Base-by-base conservation (phyloP, 306 rosid genomes). In the Hippophae tibetana region DNA sequence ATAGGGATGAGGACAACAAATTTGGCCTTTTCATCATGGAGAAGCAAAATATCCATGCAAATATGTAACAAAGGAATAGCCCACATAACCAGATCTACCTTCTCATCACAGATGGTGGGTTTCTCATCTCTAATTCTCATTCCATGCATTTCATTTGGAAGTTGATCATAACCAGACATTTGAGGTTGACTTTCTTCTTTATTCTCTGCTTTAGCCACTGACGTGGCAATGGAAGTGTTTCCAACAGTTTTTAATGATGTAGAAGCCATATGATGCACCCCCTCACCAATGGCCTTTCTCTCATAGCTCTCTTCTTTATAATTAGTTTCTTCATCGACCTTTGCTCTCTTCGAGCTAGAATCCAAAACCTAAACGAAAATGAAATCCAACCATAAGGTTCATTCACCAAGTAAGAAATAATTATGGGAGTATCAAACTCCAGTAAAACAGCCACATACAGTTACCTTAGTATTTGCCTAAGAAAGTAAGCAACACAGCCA, bases 51-150 rank as follows among this genome's bases (percentile, higher is more conserved):
- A 31, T 31, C 38, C 38, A 31, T 4, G 5, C 38, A 31, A 31
- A 31, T 31, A 31, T 31, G 38, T 31, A 31, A 31, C 38, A 31
- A 31, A 31, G 5, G 38, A 31, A 31, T 31, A 31, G 40, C 60
- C 60, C 13, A 47, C 13, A 27, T 43, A 56, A 31, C 38, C 38
- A 31, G 5, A 62, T 0, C 31, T 65, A 89, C 97, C 90, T 85
- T 89, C 18, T 79, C 95, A 43, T 75, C 82, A 51, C 72, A 72
- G 62, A 56, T 65, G 58, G 67, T 79, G 56, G 61, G 58, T 61
- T 75, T 89, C 69, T 85, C 90, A 43, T 89, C 95, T 74, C 69
- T 76, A 47, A 89, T 89, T 82, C 69, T 84, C 95, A 86, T 84
- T 57, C 80, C 82, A 57, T 70, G 72, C 77, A 84, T 65, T 72